phyloP scores from a whole-genome alignment of 306 rosid species.

The Cucumis melo region DNA sequence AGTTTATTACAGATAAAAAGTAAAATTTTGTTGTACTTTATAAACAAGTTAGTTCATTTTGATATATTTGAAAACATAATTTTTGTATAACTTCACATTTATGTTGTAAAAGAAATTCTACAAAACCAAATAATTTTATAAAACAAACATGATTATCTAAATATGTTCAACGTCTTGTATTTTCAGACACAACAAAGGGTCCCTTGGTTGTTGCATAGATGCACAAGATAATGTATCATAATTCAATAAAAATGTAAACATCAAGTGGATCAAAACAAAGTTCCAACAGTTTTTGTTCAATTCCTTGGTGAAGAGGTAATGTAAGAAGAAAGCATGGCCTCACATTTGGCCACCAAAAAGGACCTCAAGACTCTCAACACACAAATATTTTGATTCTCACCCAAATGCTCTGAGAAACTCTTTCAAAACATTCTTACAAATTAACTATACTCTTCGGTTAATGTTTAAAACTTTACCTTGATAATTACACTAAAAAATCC shows the following conservation, averaged over 20 bases:
- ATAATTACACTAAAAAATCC: not conserved
- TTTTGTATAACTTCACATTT: no score
- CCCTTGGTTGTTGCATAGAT: not conserved
- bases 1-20: no score
- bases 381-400: not conserved
- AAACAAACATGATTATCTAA: no score
- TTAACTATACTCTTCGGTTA: not conserved
- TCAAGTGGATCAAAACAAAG: slow-evolving; percentile 1
- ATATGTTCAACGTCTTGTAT: no score
- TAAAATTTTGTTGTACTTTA: no score
- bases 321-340: slow-evolving; percentile 2
- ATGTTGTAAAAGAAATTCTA: no score
- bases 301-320: slow-evolving; percentile 5
- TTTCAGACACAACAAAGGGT: no score
- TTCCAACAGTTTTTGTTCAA: not conserved
- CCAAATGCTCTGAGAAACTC: not conserved
- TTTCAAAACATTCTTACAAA: not conserved
- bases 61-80: no score
- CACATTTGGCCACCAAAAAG: slow-evolving; percentile 4
- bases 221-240: not conserved
- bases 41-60: no score
- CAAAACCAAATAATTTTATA: no score
- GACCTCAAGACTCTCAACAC: not conserved
- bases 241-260: not conserved
- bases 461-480: not conserved